Percentiles rank a stretch among this genome's conserved stretches.
Evolutionary conservation across 495 filamentous ascomycete species (phyloP).

Genomic region (Pseudevernia furfuracea): DNA sequence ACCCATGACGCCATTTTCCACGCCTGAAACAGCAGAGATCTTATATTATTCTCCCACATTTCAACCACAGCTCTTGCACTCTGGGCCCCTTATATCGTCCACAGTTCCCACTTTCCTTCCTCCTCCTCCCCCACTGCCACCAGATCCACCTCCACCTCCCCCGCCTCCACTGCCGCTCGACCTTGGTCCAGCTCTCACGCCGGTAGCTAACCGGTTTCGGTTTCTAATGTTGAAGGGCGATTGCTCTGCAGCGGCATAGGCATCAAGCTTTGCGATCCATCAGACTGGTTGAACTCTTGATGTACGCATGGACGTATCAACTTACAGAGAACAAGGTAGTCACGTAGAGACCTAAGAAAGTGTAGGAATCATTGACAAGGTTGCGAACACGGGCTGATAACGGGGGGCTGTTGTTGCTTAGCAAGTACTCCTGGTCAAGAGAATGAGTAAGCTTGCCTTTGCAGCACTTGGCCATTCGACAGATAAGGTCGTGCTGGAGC

Average conservation of each 20-base stretch:
- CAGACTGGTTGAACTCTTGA: background rate
- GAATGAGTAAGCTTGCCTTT: constrained; percentile 12
- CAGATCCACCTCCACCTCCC: constrained; percentile 22
- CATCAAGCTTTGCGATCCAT: constrained; percentile 24
- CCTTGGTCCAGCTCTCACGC: constrained; percentile 10
- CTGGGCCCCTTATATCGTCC: constrained; percentile 29
- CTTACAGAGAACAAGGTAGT: constrained; percentile 29
- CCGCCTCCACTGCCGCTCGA: constrained; percentile 21
- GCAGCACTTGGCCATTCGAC: constrained; percentile 27
- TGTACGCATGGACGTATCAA: background rate
- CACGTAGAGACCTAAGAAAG: constrained; percentile 28
- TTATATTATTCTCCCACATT: background rate
- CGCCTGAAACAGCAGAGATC: background rate
- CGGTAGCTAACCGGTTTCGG: constrained; percentile 19
- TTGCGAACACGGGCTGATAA: constrained; percentile 26
- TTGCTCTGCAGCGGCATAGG: constrained; percentile 27
- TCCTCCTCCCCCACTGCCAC: constrained; percentile 20
- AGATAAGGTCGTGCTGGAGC: constrained; percentile 25
- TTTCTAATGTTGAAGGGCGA: constrained; percentile 24
- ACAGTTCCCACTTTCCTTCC: constrained; percentile 29
- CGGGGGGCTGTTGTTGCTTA: constrained; percentile 24
- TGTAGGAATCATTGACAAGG: constrained; percentile 22
- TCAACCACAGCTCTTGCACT: constrained; percentile 30
- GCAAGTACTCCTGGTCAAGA: background rate
- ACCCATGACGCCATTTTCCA: background rate